Evolutionary conservation across 768 basidiomycete genomes (phyloP), one percentile per base, ranked within the genome.

Genomic region (Collybiopsis luxurians): DNA sequence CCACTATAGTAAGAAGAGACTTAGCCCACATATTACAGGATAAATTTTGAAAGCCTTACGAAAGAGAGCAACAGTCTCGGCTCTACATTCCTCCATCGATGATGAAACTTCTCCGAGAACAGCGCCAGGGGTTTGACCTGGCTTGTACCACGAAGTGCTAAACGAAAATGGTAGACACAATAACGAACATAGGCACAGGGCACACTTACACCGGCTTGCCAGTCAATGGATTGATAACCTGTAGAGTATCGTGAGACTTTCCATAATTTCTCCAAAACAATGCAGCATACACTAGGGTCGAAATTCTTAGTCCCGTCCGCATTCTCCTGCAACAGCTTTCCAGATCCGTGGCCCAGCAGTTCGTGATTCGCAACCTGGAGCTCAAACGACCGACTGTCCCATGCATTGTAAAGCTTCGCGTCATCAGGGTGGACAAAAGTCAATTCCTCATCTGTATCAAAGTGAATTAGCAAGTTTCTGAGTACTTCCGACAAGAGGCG

Each of bases 61-160:
- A 72, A 84, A 94, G 40, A 95, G 74, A 0, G 89, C 89, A 21
- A 92, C 92, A 2, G 90, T 81, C 72, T 95, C 93, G 9, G 92
- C 92, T n/a, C 93, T 84, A 63, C 92, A 94, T 73, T 95, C 92
- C 71, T 95, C 93, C 83, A 94, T 84, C 1, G 92, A 94, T 0
- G 92, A 93, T 3, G 90, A 92, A 7, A 92, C 89, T 59, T 93
- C 89, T 0, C 92, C 92, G 1, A 95, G 77, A 1, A 93, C 86
- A 10, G 90, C 85, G 48, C 84, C 89, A 38, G 90, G 81, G 0
- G 89, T 92, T 69, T 93, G 92, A 7, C 92, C 92, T 31, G 88
- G 81, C 67, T 89, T 89, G 70, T 95, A 95, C 92, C 92, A 95
- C 15, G 89, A 86, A 2, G 82, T 78, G 54, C 90, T 92, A 52